These are phyloP conservation scores for Chlorella sp. DNA, from an alignment of 139 green algal genomes.

Conservation along the genomic window DNA sequence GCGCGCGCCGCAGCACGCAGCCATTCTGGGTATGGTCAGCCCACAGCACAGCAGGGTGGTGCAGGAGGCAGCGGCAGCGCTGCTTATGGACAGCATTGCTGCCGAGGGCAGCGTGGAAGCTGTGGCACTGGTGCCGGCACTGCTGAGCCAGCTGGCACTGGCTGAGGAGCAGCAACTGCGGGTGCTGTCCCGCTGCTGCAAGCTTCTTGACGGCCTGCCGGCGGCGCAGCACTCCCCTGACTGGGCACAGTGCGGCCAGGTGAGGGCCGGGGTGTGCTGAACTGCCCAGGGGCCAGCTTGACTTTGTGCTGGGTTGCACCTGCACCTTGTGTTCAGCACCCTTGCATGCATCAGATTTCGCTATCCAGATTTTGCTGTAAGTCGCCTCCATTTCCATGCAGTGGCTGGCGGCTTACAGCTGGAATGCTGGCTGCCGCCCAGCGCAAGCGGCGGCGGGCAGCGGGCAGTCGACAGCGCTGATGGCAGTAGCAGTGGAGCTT, in stretches of 20 bases:
- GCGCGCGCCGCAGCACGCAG: background rate
- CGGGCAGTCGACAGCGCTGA: background rate
- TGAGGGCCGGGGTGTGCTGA: background rate
- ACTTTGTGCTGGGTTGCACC: too few relatives aligned
- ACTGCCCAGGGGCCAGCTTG: too few relatives aligned
- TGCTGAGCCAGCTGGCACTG: constrained; percentile 1
- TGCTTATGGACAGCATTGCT: constrained; percentile 7
- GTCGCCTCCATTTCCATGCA: background rate
- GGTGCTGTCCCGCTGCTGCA: background rate
- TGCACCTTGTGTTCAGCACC: too few relatives aligned
- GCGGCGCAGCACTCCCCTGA: background rate
- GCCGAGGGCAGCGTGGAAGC: background rate
- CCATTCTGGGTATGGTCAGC: background rate
- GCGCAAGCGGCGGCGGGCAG: background rate
- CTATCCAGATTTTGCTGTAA: too few relatives aligned
- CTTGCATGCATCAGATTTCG: too few relatives aligned
- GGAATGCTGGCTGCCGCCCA: constrained; percentile 3
- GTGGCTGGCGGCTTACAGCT: constrained; percentile 11
- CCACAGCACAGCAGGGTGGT: background rate
- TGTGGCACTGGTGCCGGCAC: background rate
- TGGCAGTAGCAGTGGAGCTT: constrained; percentile 12
- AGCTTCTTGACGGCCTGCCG: background rate
- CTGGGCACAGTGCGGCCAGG: background rate
- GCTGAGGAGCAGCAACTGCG: background rate
- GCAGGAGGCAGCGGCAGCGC: background rate